Conservation (phyloP, 1,284 basidiomycete genomes). For the Neonothopanus nambi region DNA sequence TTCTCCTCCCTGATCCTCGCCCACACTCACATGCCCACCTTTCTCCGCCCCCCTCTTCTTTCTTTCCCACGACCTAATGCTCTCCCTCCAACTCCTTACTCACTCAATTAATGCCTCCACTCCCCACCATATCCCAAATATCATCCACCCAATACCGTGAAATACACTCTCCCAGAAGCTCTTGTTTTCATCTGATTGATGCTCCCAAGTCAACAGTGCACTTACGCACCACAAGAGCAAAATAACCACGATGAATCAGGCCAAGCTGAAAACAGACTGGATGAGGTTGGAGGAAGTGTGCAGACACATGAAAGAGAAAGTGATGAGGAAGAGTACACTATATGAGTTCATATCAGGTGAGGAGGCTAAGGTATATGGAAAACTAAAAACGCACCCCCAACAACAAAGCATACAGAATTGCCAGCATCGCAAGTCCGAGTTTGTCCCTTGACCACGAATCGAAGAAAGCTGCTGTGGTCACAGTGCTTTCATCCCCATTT, state of each 20-base stretch:
- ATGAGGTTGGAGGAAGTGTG: constrained; percentile 25
- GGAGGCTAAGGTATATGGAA: background rate
- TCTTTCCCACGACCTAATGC: background rate
- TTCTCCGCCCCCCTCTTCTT: too few species aligned
- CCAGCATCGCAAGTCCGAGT: constrained; percentile 40
- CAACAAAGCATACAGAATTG: constrained; percentile 45
- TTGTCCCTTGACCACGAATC: constrained; percentile 13
- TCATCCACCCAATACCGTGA: background rate
- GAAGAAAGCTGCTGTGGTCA: constrained; percentile 28
- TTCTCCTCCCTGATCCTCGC: background rate
- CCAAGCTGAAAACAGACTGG: constrained; percentile 27
- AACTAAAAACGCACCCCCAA: constrained; percentile 41
- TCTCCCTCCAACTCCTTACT: background rate
- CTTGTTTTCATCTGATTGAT: background rate
- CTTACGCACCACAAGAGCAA: constrained; percentile 38
- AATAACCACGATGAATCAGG: constrained; percentile 24
- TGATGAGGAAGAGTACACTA: constrained; percentile 35
- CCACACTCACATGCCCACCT: background rate
- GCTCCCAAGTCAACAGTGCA: constrained; percentile 15
- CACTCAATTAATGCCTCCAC: background rate
- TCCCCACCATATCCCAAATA: background rate
- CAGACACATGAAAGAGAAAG: constrained; percentile 38
- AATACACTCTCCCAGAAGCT: constrained; percentile 9
- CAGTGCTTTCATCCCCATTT: constrained; percentile 32
- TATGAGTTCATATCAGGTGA: background rate